These are phyloP conservation scores for Malus hybrid DNA, from an alignment of 331 rosid species.

Conservation along the genomic window DNA sequence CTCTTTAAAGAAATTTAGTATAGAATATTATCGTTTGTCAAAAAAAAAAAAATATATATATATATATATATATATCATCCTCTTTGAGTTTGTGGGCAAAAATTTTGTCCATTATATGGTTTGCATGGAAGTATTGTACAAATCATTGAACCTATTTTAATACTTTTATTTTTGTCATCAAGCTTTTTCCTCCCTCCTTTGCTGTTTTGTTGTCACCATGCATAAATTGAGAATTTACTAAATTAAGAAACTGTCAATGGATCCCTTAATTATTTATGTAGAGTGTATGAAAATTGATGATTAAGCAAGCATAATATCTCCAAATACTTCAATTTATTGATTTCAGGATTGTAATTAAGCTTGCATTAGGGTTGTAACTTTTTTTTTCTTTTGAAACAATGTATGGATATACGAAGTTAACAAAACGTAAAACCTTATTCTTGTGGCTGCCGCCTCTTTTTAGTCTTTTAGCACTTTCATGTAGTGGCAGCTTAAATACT, in stretches of 20 bases:
- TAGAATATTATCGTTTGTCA: too few species aligned
- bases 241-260: too few species aligned
- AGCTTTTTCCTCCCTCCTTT: background rate
- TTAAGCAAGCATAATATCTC: background rate
- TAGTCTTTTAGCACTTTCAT: constrained; percentile 24
- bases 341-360: background rate
- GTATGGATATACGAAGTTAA: background rate
- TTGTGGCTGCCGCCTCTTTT: constrained; percentile 29
- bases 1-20: too few species aligned
- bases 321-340: background rate
- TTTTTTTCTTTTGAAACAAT: background rate
- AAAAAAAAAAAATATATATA: background rate
- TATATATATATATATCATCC: too few species aligned
- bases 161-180: background rate
- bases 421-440: background rate
- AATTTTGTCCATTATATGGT: background rate
- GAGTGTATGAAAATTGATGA: background rate
- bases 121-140: background rate
- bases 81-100: background rate
- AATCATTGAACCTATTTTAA: background rate
- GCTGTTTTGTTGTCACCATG: background rate
- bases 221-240: background rate
- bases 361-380: background rate
- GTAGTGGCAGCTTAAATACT: background rate
- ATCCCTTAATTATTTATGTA: background rate